A percentile compares a stretch with the other conserved stretches of the same genome.
phyloP scores from a whole-genome alignment of 345 rosid genomes.

The Sonneratia caseolaris region DNA sequence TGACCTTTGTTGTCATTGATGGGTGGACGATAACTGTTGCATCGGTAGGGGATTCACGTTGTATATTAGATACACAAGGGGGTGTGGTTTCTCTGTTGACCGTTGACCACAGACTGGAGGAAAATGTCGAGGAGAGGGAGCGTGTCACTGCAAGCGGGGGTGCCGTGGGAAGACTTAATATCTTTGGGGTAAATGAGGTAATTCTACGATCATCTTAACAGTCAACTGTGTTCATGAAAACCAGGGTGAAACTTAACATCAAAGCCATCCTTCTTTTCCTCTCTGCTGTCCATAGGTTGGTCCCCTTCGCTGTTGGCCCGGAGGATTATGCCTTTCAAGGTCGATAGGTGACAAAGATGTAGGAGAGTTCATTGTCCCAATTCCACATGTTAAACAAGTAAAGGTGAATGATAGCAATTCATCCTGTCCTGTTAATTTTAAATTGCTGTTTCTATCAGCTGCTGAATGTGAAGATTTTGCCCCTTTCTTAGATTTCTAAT shows the following conservation, averaged over 20 bases:
- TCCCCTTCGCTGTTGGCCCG: conserved; percentile 99
- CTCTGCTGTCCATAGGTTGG: conserved; percentile 52
- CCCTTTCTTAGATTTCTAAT: conserved; percentile 54
- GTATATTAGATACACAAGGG: conserved; percentile 94
- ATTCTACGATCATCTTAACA: background rate
- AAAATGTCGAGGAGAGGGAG: conserved; percentile 94
- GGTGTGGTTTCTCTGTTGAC: conserved; percentile 94
- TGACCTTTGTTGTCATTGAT: conserved; percentile 90
- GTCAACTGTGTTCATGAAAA: background rate
- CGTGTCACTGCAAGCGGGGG: conserved; percentile 99
- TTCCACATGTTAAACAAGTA: conserved; percentile 99
- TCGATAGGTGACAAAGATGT: conserved; percentile 99
- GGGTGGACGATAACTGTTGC: conserved; percentile 99
- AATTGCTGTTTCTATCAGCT: conserved; percentile 6
- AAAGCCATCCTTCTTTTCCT: background rate
- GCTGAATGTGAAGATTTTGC: conserved; percentile 9
- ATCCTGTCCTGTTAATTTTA: conserved; percentile 6
- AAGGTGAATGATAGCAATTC: conserved; percentile 37
- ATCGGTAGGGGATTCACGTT: conserved; percentile 96
- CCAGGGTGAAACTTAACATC: background rate
- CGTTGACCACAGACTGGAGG: conserved; percentile 97
- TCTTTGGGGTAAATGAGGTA: conserved; percentile 97
- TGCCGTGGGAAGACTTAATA: conserved; percentile 95
- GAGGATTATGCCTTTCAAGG: conserved; percentile 97
- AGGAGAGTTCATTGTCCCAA: conserved; percentile 94